Evolutionary conservation across 148 eudicot species (phyloP).

Genomic region (Rhododendron henanense): DNA sequence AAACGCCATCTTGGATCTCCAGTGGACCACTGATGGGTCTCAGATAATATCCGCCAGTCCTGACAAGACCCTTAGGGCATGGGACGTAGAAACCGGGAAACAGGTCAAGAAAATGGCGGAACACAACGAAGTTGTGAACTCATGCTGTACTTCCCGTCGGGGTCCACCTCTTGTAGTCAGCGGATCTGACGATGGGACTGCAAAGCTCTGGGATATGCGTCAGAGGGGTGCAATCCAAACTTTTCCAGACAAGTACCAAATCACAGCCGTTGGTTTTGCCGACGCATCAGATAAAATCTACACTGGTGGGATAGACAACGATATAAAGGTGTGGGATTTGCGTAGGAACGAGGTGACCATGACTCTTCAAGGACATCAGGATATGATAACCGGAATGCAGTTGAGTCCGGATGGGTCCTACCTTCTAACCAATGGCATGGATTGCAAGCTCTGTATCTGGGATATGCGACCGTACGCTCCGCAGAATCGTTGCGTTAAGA

Average conservation of each 20-base stretch:
- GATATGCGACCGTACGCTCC: constrained; percentile 99
- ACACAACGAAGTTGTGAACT: constrained; percentile 81
- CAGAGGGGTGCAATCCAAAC: constrained; percentile 96
- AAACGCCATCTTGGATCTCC: constrained; percentile 90
- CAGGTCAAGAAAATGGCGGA: constrained; percentile 93
- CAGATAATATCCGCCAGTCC: constrained; percentile 92
- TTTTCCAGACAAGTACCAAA: constrained; percentile 91
- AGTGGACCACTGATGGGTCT: constrained; percentile 89
- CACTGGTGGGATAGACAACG: constrained; percentile 84
- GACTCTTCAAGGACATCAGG: constrained; percentile 91
- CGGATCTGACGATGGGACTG: constrained; percentile 96
- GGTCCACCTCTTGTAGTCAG: constrained; percentile 96
- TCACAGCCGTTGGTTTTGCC: constrained; percentile 88
- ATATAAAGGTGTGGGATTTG: constrained; percentile 89
- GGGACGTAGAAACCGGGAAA: constrained; percentile 95
- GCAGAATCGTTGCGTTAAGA: constrained; percentile 87
- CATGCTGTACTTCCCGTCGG: constrained; percentile 84
- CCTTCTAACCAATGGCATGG: constrained; percentile 92
- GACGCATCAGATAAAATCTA: constrained; percentile 96
- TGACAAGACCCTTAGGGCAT: constrained; percentile 85
- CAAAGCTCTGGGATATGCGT: constrained; percentile 97
- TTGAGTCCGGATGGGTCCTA: constrained; percentile 94
- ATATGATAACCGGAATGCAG: constrained; percentile 92
- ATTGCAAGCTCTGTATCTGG: constrained; percentile 83
- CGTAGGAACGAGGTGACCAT: constrained; percentile 87